phyloP scores from a whole-genome alignment of 2,329 filamentous ascomycete species.

The Fusarium fracticaudum region DNA sequence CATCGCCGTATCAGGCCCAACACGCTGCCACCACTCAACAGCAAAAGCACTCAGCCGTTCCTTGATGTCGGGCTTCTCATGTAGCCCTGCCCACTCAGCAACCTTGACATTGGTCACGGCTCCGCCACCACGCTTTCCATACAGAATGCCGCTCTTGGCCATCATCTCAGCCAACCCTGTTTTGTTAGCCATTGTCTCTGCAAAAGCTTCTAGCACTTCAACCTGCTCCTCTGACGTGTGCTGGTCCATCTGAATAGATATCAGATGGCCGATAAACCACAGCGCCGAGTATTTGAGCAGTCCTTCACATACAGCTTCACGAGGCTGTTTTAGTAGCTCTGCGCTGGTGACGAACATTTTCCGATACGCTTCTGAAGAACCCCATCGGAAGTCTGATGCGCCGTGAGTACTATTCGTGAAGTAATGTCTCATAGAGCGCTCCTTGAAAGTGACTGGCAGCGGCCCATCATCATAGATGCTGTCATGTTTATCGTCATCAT shows the following conservation, averaged over 20 bases:
- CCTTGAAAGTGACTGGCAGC: conserved; percentile 43
- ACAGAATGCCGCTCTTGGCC: background rate
- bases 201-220: conserved; percentile 39
- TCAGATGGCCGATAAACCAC: no score
- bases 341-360: conserved; percentile 36
- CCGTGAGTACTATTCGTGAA: conserved; percentile 29
- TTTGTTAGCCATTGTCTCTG: conserved; percentile 25
- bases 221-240: conserved; percentile 23
- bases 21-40: background rate
- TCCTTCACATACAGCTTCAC: background rate
- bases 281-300: background rate
- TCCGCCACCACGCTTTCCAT: background rate
- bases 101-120: background rate
- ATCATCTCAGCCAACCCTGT: conserved; percentile 21
- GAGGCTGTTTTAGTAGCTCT: conserved; percentile 9
- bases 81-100: background rate
- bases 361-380: conserved; percentile 37
- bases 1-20: background rate
- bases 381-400: background rate
- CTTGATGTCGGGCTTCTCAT: background rate
- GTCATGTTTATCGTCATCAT: conserved; percentile 13
- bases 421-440: conserved; percentile 44
- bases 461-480: conserved; percentile 39
- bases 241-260: background rate
- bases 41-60: background rate